phyloP scores from a whole-genome alignment of 495 filamentous ascomycete genomes.

The Aspergillus funiculosus region DNA sequence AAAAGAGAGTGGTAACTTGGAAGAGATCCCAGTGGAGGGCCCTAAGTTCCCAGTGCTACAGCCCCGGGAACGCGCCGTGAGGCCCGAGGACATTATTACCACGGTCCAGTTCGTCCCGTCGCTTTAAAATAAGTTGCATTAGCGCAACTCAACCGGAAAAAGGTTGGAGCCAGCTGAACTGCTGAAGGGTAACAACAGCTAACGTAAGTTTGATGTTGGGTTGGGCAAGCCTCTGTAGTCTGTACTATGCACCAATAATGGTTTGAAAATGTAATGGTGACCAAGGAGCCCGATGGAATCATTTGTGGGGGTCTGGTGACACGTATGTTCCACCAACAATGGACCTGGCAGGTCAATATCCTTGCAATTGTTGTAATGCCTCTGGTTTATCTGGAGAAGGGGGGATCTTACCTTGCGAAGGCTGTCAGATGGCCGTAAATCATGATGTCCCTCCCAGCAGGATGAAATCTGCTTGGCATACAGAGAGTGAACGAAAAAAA shows the following conservation, averaged over 20 bases:
- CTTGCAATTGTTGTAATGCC: constrained; percentile 17
- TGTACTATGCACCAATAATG: constrained; percentile 11
- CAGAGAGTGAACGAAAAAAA: too few relatives aligned
- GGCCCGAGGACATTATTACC: constrained; percentile 5
- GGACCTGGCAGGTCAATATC: constrained; percentile 11
- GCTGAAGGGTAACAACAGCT: constrained; percentile 1
- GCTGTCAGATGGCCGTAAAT: too few relatives aligned
- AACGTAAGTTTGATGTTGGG: not conserved
- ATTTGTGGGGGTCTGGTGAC: constrained; percentile 23
- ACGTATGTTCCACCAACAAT: constrained; percentile 14
- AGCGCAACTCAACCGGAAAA: constrained; percentile 31
- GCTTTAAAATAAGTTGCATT: constrained; percentile 39
- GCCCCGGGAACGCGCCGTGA: constrained; percentile 29
- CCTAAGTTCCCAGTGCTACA: constrained; percentile 37
- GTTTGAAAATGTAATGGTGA: constrained; percentile 1
- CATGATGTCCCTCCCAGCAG: too few relatives aligned
- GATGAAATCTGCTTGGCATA: too few relatives aligned
- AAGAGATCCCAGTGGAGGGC: constrained; percentile 10
- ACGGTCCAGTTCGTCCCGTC: constrained; percentile 12
- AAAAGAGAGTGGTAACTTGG: constrained; percentile 7
- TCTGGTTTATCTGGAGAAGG: not conserved
- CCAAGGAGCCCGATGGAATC: constrained; percentile 10
- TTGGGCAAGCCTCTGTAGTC: too few relatives aligned
- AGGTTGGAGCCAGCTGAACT: constrained; percentile 5
- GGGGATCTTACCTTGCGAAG: too few relatives aligned